Evolutionary conservation across 2,329 filamentous ascomycete species (phyloP).

Genomic region (Acrocalymma vagum): DNA sequence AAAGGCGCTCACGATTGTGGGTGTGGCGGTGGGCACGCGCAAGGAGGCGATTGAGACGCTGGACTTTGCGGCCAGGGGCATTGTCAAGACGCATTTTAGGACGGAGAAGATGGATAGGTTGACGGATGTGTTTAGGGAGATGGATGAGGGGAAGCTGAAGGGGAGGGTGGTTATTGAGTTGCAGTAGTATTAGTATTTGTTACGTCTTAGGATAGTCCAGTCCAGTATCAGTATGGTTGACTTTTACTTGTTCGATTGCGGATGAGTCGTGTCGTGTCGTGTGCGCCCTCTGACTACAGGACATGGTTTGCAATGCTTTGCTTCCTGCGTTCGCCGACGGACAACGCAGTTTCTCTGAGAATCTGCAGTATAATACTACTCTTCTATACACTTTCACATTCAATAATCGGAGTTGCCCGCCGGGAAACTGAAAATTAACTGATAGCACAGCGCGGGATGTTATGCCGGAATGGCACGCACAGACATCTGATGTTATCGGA

Average conservation of each 20-base stretch:
- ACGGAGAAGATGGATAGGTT: slow-evolving; percentile 58
- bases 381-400: too few species aligned
- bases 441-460: slow-evolving; percentile 19
- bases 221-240: too few species aligned
- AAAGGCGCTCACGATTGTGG: slow-evolving; percentile 54
- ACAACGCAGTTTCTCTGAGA: too few species aligned
- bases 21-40: slow-evolving; percentile 55
- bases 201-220: too few species aligned
- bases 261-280: too few species aligned
- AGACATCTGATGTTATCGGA: slow-evolving; percentile 25
- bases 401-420: too few species aligned
- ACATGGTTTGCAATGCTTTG: neutral
- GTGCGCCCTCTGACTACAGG: too few species aligned
- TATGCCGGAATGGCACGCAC: slow-evolving; percentile 1
- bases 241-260: too few species aligned
- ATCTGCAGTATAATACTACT: too few species aligned
- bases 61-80: slow-evolving; percentile 51
- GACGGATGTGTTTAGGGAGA: slow-evolving; percentile 56
- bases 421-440: slow-evolving; percentile 15
- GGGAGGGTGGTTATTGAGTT: slow-evolving; percentile 60
- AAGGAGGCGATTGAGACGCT: slow-evolving; percentile 60
- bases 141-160: slow-evolving; percentile 54
- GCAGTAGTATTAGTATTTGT: slow-evolving; percentile 11
- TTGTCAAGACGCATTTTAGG: slow-evolving; percentile 59
- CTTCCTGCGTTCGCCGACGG: slow-evolving; percentile 16